Evolutionary conservation across 805 yeast species (phyloP), one percentile per base, ranked within the genome.

Genomic region (Myxozyma melibiosi): DNA sequence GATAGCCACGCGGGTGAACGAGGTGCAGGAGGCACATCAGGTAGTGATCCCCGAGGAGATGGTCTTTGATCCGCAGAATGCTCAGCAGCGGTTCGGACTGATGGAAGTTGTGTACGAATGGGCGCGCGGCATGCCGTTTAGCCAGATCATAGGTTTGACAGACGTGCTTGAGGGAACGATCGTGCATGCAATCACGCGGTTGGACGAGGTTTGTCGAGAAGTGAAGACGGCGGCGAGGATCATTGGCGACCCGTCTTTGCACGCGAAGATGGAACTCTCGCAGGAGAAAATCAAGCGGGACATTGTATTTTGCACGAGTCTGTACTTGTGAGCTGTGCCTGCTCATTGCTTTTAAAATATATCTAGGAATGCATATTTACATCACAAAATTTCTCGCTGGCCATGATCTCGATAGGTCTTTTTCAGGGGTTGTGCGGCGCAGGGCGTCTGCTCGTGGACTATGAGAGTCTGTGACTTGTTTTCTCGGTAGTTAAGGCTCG

Each of bases 51-150:
- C 90, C 9, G 98, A 91, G 51, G 98, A 92, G 66, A 86, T 85
- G 48, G 87, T 86, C 58, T 94, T 92, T 67, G 66, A 65, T 27
- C 74, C 86, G 63, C 95, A 89, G 55, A 80, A 85, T 62, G 53
- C 48, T 13, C 55, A 56, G 41, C 52, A 54, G 16, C 77, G 98
- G 64, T 94, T 94, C 72, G 96, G 92, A 0, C 78, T 94, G 67
- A 88, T 90, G 73, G 92, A 90, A 70, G 96, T 90, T 11, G 96
- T 92, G 3, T 94, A 92, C 70, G 97, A 94, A 73, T 94, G 99
- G 99, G 97, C 98, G 0, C 79, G 95, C 63, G 99, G 99, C 1
- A 80, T 85, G 78, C 80, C 95, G 0, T 94, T 94, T 76, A 86
- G 86, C 63, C 95, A 90, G 56, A 92, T 94, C 63, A 94, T 91